These are phyloP conservation scores for Calonectria pseudoturangicola DNA, from an alignment of 2,329 filamentous ascomycete species.

Conservation along the genomic window DNA sequence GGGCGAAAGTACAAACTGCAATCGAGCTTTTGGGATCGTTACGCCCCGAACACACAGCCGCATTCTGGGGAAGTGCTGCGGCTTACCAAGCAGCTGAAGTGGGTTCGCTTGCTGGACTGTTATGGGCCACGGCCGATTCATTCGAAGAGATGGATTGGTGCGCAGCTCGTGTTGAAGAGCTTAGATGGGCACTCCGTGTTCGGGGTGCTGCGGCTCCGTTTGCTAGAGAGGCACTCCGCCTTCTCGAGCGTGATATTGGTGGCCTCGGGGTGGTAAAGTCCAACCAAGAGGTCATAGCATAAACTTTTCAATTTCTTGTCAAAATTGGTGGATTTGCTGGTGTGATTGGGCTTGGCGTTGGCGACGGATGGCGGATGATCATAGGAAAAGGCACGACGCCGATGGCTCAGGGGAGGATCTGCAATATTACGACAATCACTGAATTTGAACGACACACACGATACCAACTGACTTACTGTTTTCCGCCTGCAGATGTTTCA, in stretches of 20 bases:
- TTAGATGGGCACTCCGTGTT: conserved; percentile 65
- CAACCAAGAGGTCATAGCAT: conserved; percentile 42
- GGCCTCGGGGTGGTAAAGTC: conserved; percentile 54
- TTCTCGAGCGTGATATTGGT: conserved; percentile 61
- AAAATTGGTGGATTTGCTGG: background rate
- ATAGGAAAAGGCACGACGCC: background rate
- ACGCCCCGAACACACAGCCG: conserved; percentile 66
- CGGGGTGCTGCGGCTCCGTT: conserved; percentile 62
- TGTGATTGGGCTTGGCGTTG: conserved; percentile 9
- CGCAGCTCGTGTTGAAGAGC: conserved; percentile 62
- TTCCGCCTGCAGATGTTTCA: conserved; percentile 11
- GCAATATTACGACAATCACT: background rate
- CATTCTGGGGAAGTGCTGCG: conserved; percentile 67
- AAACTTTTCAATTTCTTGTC: conserved; percentile 13
- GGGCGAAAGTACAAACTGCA: conserved; percentile 62
- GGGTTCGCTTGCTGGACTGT: conserved; percentile 63
- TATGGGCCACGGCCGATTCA: conserved; percentile 63
- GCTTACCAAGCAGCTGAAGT: conserved; percentile 66
- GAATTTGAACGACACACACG: background rate
- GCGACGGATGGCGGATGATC: conserved; percentile 6
- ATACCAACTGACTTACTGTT: conserved; percentile 18
- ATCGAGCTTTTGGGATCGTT: conserved; percentile 64
- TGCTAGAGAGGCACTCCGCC: conserved; percentile 61
- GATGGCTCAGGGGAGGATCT: background rate
- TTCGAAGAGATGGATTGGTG: conserved; percentile 63